Evolutionary conservation across 768 basidiomycete genomes (phyloP), one percentile per base, ranked within the genome.

Genomic region (Mycena capillaripes): DNA sequence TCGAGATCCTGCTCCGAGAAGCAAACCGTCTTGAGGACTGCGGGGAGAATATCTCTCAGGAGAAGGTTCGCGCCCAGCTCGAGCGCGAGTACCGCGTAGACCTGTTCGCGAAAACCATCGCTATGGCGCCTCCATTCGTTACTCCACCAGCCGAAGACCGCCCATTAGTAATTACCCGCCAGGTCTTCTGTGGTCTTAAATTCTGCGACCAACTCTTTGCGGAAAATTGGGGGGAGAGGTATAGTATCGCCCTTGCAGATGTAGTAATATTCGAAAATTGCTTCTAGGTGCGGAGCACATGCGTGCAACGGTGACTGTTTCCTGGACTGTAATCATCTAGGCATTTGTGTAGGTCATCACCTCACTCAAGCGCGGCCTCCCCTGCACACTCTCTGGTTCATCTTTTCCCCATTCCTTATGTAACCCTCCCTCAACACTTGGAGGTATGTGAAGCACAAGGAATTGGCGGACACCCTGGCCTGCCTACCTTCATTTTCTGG

Each of bases 361-460:
- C 65, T 10, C 65, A 30, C 29, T 66, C 8, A 10, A 66, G 29
- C 44, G 55, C 8, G 65, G 65, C 65, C 44, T 57, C 65, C 65
- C 65, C 65, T 66, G 52, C 63, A 66, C 42, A 57, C 65, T 34
- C 40, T 48, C 55, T 42, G 14, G 65, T 46, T 16, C 65, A 66
- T 46, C 65, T 5, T n/a, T 44, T 44, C 40, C 55, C 55, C 52
- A 27, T 66, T 34, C 42, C 55, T 56, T 34, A 55, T 57, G 65
- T 46, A 66, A 66, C 65, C 65, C 65, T 66, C 65, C 27, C 12
- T 30, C 65, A 40, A 23, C 64, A 66, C 40, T 42, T 44, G 25
- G 62, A 66, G 64, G 64, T 66, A 66, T 56, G 64, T 19, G 65
- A 66, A 66, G 65, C 53, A 57, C 42, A n/a, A 27, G 44, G 55